phyloP scores from a whole-genome alignment of 176 grass and related monocot genomes.

The barley (Hordeum vulgare) region MorexV3_pseudomolecules_assembly NC_058520.1:536494810-536495309 shows the following conservation, averaged over 20 bases:
- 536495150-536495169: constrained; percentile 68
- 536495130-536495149: constrained; percentile 58
- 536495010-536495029: constrained; percentile 54
- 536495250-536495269: constrained; percentile 46
- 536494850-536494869: not conserved
- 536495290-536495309: not conserved
- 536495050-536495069: constrained; percentile 38
- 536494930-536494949: not conserved
- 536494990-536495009: constrained; percentile 56
- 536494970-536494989: constrained; percentile 68
- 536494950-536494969: constrained; percentile 74
- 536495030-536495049: constrained; percentile 74
- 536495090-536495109: constrained; percentile 27
- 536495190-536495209: constrained; percentile 79
- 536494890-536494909: not conserved
- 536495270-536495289: not conserved
- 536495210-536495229: constrained; percentile 92
- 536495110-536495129: constrained; percentile 73
- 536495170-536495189: constrained; percentile 84
- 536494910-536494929: not conserved
- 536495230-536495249: constrained; percentile 77
- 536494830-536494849: not conserved
- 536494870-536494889: not conserved
- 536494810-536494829: not conserved
- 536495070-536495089: constrained; percentile 26